Evolutionary conservation across 371 early-diverging fungal genomes (phyloP).

Genomic region (Massospora cicadina): DNA sequence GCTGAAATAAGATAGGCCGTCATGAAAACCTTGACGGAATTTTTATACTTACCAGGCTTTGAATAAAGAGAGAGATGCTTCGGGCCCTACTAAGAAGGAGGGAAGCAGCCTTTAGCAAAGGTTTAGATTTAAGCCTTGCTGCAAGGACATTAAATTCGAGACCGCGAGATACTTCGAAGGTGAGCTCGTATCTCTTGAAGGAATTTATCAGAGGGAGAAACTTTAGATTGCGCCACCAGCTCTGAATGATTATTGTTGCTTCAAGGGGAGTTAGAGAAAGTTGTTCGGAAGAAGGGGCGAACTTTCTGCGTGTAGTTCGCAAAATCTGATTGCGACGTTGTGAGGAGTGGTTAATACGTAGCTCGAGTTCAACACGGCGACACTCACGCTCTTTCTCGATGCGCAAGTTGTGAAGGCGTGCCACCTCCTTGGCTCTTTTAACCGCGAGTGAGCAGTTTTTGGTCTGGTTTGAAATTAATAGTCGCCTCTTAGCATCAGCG

Average conservation of each 20-base stretch:
- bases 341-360: not conserved
- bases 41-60: constrained; percentile 16
- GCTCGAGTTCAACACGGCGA: not conserved
- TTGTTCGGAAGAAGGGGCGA: not conserved
- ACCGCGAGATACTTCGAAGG: not conserved
- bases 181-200: not conserved
- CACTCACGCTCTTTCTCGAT: constrained; percentile 1
- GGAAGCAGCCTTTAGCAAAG: constrained; percentile 6
- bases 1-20: constrained; percentile 47
- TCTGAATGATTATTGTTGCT: not conserved
- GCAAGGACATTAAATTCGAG: not conserved
- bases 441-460: not conserved
- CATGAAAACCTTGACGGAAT: constrained; percentile 36
- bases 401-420: not conserved
- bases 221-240: constrained; percentile 2
- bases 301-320: not conserved
- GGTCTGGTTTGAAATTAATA: not conserved
- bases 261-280: not conserved
- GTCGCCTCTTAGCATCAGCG: not conserved
- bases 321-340: constrained; percentile 2
- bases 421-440: constrained; percentile 1
- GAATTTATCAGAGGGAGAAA: not conserved
- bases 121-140: constrained; percentile 2
- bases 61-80: constrained; percentile 10
- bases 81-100: constrained; percentile 9